Evolutionary conservation across 2,329 filamentous ascomycete genomes (phyloP).

Genomic region (Pestalotiopsis sp.): DNA sequence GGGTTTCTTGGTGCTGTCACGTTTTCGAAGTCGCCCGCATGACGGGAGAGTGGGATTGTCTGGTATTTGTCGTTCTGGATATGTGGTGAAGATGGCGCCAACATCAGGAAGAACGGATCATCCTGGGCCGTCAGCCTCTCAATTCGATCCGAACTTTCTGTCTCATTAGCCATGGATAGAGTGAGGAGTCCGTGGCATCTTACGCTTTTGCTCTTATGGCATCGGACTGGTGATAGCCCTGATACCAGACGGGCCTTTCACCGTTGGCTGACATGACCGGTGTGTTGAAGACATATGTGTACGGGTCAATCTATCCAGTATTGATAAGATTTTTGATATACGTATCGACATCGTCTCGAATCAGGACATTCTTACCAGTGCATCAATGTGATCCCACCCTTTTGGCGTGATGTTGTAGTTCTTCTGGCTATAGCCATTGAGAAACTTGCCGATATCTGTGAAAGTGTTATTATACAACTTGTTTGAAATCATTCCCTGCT

Average conservation of each 20-base stretch:
- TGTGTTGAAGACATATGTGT: conserved; percentile 10
- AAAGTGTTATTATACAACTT: background rate
- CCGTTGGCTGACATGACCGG: conserved; percentile 11
- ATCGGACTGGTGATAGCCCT: conserved; percentile 45
- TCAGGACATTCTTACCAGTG: background rate
- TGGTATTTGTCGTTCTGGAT: background rate
- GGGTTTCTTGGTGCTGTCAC: background rate
- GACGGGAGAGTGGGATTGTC: background rate
- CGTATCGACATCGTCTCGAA: background rate
- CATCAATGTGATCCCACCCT: conserved; percentile 15
- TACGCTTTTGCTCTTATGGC: conserved; percentile 2
- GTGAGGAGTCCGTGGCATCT: background rate
- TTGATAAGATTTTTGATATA: background rate
- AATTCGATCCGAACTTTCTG: background rate
- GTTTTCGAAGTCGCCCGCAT: background rate
- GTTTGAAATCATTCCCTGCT: accelerated
- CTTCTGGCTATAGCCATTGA: conserved; percentile 1
- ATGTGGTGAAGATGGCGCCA: conserved; percentile 14
- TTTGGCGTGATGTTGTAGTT: conserved; percentile 1
- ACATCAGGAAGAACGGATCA: background rate
- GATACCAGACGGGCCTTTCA: background rate
- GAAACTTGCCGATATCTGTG: conserved; percentile 8
- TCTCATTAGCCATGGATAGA: background rate
- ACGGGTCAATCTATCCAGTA: background rate
- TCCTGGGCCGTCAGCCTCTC: conserved; percentile 1